Conservation (phyloP, 2,329 filamentous ascomycete species). For the Didymellaceae sp. region DNA sequence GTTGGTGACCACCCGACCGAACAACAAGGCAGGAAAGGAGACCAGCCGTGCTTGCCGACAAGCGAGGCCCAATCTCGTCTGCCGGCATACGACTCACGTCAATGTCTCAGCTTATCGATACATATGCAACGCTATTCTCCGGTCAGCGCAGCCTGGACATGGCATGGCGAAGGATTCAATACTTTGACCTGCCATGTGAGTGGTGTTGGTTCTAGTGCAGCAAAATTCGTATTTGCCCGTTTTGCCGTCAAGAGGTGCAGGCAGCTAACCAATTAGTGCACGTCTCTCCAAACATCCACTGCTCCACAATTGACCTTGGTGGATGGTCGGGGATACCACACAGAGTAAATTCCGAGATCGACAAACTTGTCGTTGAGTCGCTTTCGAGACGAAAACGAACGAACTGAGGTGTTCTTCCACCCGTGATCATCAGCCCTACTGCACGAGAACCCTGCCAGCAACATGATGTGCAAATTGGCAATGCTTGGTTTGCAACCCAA, state of each 20-base stretch:
- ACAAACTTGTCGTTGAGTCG: too few relatives aligned
- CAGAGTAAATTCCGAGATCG: slow-evolving; percentile 13
- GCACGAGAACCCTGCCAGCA: slow-evolving; percentile 13
- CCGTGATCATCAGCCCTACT: slow-evolving; percentile 19
- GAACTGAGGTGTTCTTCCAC: slow-evolving; percentile 3
- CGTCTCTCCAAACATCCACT: slow-evolving; percentile 16
- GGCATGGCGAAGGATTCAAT: slow-evolving; percentile 12
- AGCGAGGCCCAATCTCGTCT: slow-evolving; percentile 19
- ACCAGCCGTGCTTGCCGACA: slow-evolving; percentile 20
- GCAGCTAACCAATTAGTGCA: slow-evolving; percentile 7
- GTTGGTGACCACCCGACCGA: too few relatives aligned
- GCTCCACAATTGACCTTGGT: slow-evolving; percentile 9
- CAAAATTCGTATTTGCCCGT: slow-evolving; percentile 19
- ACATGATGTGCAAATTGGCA: slow-evolving; percentile 15
- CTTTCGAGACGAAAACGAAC: slow-evolving; percentile 5
- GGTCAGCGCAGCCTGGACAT: background rate
- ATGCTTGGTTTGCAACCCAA: slow-evolving; percentile 5
- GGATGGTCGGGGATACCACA: slow-evolving; percentile 10
- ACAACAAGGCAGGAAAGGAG: background rate
- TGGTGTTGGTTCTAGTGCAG: background rate
- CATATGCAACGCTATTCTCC: slow-evolving; percentile 4
- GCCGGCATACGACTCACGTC: slow-evolving; percentile 15
- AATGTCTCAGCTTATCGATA: slow-evolving; percentile 8
- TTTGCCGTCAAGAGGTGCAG: slow-evolving; percentile 9
- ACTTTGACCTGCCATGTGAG: slow-evolving; percentile 8